These are phyloP conservation scores for Isabelozyma gotoi DNA, from an alignment of 805 yeast species.

Conservation along the genomic window DNA sequence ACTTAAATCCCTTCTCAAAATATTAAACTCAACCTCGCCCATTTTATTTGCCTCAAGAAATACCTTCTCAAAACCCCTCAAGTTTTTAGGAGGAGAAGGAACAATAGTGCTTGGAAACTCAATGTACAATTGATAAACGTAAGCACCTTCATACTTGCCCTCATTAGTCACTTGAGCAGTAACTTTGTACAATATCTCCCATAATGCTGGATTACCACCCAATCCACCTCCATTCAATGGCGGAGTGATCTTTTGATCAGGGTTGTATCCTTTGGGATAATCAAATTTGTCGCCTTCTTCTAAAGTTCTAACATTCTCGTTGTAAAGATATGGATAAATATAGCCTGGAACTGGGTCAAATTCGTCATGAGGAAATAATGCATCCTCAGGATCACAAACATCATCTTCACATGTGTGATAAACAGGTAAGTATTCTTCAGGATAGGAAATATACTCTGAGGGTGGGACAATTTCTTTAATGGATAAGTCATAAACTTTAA, in stretches of 20 bases:
- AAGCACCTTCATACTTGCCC: constrained; percentile 47
- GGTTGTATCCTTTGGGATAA: constrained; percentile 38
- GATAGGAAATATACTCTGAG: constrained; percentile 44
- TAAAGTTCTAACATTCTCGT: constrained; percentile 29
- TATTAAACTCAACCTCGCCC: constrained; percentile 38
- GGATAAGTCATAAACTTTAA: constrained; percentile 33
- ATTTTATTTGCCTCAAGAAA: constrained; percentile 42
- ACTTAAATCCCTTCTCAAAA: constrained; percentile 53
- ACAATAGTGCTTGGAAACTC: constrained; percentile 48
- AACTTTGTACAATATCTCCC: constrained; percentile 51
- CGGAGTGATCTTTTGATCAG: constrained; percentile 34
- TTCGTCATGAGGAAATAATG: constrained; percentile 52
- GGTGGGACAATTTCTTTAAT: constrained; percentile 44
- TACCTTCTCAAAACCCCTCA: constrained; percentile 60
- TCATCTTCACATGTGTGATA: constrained; percentile 44
- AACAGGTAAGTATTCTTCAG: constrained; percentile 46
- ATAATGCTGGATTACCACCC: constrained; percentile 62
- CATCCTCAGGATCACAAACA: constrained; percentile 54
- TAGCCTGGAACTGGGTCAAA: constrained; percentile 53
- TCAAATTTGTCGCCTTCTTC: constrained; percentile 38
- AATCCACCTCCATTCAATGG: constrained; percentile 49
- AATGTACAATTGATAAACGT: constrained; percentile 53
- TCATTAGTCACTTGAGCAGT: constrained; percentile 46
- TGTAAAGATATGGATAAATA: constrained; percentile 54
- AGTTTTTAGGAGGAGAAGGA: constrained; percentile 52